A percentile compares a stretch with the other conserved stretches of the same genome.
Evolutionary conservation across 2,329 filamentous ascomycete species (phyloP).

Genomic region (Epichloe scottii): DNA sequence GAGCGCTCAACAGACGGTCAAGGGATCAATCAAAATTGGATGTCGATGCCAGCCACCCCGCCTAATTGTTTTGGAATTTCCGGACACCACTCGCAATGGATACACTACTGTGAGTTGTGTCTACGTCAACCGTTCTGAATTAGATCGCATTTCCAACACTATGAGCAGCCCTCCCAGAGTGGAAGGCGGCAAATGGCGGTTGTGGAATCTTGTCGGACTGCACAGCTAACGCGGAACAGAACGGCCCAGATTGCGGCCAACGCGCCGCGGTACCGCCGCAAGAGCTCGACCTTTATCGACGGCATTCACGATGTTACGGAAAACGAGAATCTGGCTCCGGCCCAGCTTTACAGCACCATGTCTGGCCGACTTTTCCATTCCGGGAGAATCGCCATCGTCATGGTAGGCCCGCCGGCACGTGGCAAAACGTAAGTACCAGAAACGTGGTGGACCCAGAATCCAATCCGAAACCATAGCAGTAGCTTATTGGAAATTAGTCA

Average conservation of each 20-base stretch:
- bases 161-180: not conserved
- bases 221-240: slow-evolving; percentile 28
- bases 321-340: slow-evolving; percentile 73
- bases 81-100: slow-evolving; percentile 32
- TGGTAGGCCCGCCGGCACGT: slow-evolving; percentile 85
- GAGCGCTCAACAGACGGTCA: not conserved
- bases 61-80: not conserved
- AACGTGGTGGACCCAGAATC: not conserved
- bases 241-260: slow-evolving; percentile 88
- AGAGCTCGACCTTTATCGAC: slow-evolving; percentile 93
- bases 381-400: slow-evolving; percentile 91
- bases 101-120: slow-evolving; percentile 45
- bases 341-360: slow-evolving; percentile 96
- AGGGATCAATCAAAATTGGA: not conserved
- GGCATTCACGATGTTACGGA: slow-evolving; percentile 89
- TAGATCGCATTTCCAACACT: not conserved
- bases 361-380: slow-evolving; percentile 95
- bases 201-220: not conserved
- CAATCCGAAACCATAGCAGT: not conserved
- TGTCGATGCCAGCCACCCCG: not conserved
- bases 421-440: slow-evolving; percentile 69
- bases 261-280: slow-evolving; percentile 77
- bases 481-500: slow-evolving; percentile 41
- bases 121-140: not conserved
- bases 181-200: not conserved